Base-by-base conservation (phyloP, 2,329 filamentous ascomycete species). In the Monosporascus sp. region DNA sequence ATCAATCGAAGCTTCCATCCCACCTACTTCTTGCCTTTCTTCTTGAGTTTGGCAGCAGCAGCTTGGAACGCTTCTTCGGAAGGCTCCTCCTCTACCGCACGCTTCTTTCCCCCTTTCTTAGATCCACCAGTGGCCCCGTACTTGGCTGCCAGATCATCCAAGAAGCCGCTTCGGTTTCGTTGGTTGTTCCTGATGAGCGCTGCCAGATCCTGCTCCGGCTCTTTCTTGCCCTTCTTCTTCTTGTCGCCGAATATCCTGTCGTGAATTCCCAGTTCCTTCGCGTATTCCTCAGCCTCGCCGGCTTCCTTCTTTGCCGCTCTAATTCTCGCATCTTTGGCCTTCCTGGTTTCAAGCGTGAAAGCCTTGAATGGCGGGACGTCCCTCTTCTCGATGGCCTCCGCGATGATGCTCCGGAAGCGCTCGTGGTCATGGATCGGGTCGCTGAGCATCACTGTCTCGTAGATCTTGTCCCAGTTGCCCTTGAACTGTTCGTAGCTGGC, bases 371-470 rank as follows among this genome's bases (percentile, higher is more conserved):
- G 75, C 44, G 85, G 72, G 0, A 95, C 86, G 38, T 89, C 83
- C 1, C 83, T 83, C 4, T 74, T 78, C 37, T 79, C 76, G 64
- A 99, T 94, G 3, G 91, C 94, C 37, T 84, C 78, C 65, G 96
- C 84, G 52, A 99, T 91, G 45, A 96, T 90, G 17, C 66, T 72
- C 16, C 90, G 81, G 72, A 96, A 97, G 8, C 94, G 80, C 52
- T 88, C 86, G 62, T 99, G 94, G 61, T 99, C 94, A 51, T 88
- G 84, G 2, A 91, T 67, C 9, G 91, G 85, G 65, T 93, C 82
- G 62, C 90, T 95, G 45, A 97, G 79, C 85, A 99, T 96, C 41
- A 99, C 87, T 0, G 76, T 75, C 66, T 91, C 83, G 71, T 95
- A 97, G 1, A 99, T 73, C 19, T 72, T 72, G 63, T 88, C 83